Evolutionary conservation across 805 yeast genomes (phyloP).

Genomic region (Jamesozyma lodderae): DNA sequence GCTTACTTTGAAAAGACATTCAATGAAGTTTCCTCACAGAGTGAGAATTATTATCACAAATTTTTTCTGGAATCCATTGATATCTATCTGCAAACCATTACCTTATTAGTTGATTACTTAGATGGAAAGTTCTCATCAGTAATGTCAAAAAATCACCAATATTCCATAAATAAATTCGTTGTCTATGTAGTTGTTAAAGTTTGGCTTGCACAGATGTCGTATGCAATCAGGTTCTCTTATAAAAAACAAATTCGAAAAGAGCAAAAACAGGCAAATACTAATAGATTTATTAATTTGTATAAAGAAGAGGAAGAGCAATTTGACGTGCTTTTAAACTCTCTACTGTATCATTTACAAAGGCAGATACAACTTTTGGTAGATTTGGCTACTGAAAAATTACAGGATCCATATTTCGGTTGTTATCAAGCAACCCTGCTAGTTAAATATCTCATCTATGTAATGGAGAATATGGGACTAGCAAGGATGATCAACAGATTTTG

Average conservation of each 20-base stretch:
- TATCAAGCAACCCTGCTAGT: slow-evolving; percentile 11
- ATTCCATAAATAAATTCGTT: slow-evolving; percentile 9
- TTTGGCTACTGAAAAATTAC: slow-evolving; percentile 3
- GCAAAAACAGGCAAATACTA: neutral
- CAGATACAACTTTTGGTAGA: slow-evolving; percentile 7
- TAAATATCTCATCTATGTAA: slow-evolving; percentile 11
- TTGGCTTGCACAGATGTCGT: slow-evolving; percentile 11
- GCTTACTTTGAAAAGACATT: slow-evolving; percentile 12
- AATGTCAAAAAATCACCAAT: slow-evolving; percentile 4
- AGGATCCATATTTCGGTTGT: slow-evolving; percentile 9
- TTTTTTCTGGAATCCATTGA: slow-evolving; percentile 6
- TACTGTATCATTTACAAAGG: slow-evolving; percentile 1
- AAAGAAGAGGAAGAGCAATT: slow-evolving; percentile 1
- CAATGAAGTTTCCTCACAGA: slow-evolving; percentile 3
- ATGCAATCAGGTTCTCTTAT: slow-evolving; percentile 9
- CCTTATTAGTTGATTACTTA: slow-evolving; percentile 6
- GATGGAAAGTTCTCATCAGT: slow-evolving; percentile 4
- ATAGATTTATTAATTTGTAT: neutral
- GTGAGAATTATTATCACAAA: slow-evolving; percentile 7
- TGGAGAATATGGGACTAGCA: slow-evolving; percentile 8
- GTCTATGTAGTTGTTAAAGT: slow-evolving; percentile 8
- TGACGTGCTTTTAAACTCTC: neutral
- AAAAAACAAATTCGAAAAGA: slow-evolving; percentile 4
- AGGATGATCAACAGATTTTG: slow-evolving; percentile 8
- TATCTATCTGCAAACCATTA: slow-evolving; percentile 4